phyloP scores from a whole-genome alignment of 352 stramenopile genomes.

The Hyaloperonospora brassicae region DNA sequence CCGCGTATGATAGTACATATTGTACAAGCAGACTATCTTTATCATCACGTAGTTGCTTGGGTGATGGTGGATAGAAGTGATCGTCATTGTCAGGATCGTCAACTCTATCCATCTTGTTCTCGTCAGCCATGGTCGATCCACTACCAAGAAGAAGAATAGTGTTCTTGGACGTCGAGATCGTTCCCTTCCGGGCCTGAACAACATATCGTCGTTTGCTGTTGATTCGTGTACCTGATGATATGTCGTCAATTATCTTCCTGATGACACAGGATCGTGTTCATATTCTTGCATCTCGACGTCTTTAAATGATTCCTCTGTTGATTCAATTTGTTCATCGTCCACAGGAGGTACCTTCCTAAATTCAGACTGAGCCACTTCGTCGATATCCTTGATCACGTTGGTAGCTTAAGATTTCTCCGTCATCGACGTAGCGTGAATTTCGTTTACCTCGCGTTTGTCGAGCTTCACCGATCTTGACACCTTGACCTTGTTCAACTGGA shows the following conservation, averaged over 20 bases:
- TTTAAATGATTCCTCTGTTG: neutral
- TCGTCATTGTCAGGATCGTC: constrained; percentile 6
- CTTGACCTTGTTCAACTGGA: constrained; percentile 12
- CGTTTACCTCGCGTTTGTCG: constrained; percentile 11
- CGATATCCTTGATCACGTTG: neutral
- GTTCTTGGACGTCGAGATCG: constrained; percentile 1
- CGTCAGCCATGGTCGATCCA: neutral
- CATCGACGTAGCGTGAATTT: constrained; percentile 6
- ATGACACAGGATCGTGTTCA: neutral
- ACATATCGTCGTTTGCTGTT: neutral
- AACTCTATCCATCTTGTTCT: constrained; percentile 1
- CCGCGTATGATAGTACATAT: constrained; percentile 7
- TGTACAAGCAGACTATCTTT: constrained; percentile 1
- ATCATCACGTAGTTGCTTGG: constrained; percentile 2
- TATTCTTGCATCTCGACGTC: neutral
- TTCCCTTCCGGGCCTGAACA: neutral
- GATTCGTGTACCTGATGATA: neutral
- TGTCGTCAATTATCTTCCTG: neutral
- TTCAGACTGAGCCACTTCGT: constrained; percentile 3
- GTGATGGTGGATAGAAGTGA: constrained; percentile 6
- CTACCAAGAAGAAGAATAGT: constrained; percentile 2
- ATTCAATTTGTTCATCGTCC: neutral
- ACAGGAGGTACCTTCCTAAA: neutral
- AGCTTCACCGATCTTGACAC: constrained; percentile 13
- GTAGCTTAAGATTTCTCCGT: neutral